phyloP scores from a whole-genome alignment of 2,329 filamentous ascomycete genomes.

The Pestalotiopsis sp. region DNA sequence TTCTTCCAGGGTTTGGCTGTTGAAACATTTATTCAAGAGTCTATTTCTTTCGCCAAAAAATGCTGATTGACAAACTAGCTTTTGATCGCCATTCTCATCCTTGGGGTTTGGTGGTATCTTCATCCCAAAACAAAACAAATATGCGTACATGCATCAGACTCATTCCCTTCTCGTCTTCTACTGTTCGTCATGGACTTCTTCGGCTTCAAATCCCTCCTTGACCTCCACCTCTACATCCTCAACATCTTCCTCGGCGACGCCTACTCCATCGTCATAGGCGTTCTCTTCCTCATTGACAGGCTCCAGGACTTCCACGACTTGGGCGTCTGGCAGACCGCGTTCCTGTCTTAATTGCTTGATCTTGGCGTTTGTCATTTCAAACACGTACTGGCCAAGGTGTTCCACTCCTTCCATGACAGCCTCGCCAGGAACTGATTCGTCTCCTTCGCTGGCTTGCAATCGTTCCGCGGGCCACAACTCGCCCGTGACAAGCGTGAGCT shows the following conservation, averaged over 20 bases:
- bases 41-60: background rate
- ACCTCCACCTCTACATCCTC: slow-evolving; percentile 6
- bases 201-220: slow-evolving; percentile 9
- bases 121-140: background rate
- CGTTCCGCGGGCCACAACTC: slow-evolving; percentile 81
- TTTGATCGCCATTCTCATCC: slow-evolving; percentile 1
- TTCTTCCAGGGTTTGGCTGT: background rate
- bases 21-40: background rate
- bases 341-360: slow-evolving; percentile 50
- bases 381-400: slow-evolving; percentile 94
- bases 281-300: slow-evolving; percentile 30
- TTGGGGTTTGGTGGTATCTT: slow-evolving; percentile 3
- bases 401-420: slow-evolving; percentile 87
- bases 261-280: slow-evolving; percentile 4
- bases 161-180: background rate
- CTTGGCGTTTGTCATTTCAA: slow-evolving; percentile 81
- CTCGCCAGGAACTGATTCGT: slow-evolving; percentile 53
- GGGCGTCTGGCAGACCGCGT: slow-evolving; percentile 28
- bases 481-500: slow-evolving; percentile 77
- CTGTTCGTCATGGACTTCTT: slow-evolving; percentile 2
- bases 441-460: slow-evolving; percentile 44
- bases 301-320: slow-evolving; percentile 21
- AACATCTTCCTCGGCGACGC: slow-evolving; percentile 3
- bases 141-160: background rate
- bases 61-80: background rate